Conservation (phyloP, 805 yeast species). For the Pichia rugopelliculosa region DNA sequence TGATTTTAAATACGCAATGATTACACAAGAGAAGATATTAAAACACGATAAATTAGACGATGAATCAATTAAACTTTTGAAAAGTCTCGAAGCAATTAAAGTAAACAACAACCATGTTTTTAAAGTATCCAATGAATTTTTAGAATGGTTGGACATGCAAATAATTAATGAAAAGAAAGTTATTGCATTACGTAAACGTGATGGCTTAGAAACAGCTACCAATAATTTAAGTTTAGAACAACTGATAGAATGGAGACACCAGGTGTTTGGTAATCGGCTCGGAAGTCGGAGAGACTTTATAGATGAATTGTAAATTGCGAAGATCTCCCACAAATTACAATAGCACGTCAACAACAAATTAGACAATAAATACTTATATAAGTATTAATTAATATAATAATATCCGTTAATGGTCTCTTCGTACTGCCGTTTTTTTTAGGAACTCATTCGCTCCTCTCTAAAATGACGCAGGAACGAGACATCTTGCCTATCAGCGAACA, state of each 20-base stretch:
- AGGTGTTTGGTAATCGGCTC: constrained; percentile 69
- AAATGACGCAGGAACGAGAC: no score
- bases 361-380: no score
- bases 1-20: constrained; percentile 29
- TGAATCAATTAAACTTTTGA: constrained; percentile 37
- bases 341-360: background rate
- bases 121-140: constrained; percentile 36
- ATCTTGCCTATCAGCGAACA: no score
- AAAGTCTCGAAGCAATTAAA: constrained; percentile 29
- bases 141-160: constrained; percentile 47
- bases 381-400: no score
- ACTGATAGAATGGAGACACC: constrained; percentile 40
- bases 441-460: no score
- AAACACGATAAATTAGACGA: constrained; percentile 19
- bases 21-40: constrained; percentile 31
- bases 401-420: no score
- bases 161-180: constrained; percentile 19
- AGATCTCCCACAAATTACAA: no score
- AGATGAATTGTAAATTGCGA: constrained; percentile 4
- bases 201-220: background rate
- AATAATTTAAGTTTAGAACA: constrained; percentile 21
- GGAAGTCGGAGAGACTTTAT: constrained; percentile 54
- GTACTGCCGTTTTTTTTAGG: no score
- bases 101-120: constrained; percentile 26
- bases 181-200: constrained; percentile 18